Evolutionary conservation across 176 grass and related monocot species (phyloP).

Genomic region (Phoenix roebelenii): DNA sequence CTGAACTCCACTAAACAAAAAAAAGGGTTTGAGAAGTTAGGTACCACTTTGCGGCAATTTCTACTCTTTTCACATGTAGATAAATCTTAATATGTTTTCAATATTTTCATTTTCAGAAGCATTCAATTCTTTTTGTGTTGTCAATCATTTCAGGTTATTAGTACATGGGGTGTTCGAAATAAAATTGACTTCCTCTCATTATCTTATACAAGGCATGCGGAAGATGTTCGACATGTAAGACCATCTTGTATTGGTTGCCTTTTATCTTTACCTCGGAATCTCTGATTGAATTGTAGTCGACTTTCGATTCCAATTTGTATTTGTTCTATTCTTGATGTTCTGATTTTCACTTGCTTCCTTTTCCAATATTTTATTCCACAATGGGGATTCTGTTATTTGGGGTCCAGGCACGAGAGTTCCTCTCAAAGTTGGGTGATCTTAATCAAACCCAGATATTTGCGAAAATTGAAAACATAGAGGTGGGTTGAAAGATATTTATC

Average conservation of each 20-base stretch:
- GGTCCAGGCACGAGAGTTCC: slow-evolving; percentile 64
- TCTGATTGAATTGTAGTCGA: background rate
- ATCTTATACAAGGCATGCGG: slow-evolving; percentile 87
- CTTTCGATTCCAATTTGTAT: background rate
- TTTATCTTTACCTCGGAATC: background rate
- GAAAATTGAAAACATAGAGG: slow-evolving; percentile 98
- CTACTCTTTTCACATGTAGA: background rate
- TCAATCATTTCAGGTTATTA: slow-evolving; percentile 63
- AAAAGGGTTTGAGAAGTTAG: too few relatives aligned
- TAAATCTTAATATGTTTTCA: background rate
- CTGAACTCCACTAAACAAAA: too few relatives aligned
- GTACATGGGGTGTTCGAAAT: slow-evolving; percentile 84
- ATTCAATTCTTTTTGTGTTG: background rate
- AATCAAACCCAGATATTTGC: slow-evolving; percentile 94
- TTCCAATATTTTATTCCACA: background rate
- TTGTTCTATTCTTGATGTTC: too few relatives aligned
- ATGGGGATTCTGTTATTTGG: background rate
- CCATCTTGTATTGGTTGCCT: background rate
- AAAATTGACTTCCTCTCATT: slow-evolving; percentile 98
- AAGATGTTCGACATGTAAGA: slow-evolving; percentile 85
- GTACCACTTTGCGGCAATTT: too few relatives aligned
- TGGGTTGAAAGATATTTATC: slow-evolving; percentile 21
- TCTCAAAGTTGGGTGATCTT: slow-evolving; percentile 82
- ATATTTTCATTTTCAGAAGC: background rate
- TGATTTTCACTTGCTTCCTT: background rate